Base-by-base conservation (phyloP, 805 yeast genomes). In the Ogataea trehalophila region DNA sequence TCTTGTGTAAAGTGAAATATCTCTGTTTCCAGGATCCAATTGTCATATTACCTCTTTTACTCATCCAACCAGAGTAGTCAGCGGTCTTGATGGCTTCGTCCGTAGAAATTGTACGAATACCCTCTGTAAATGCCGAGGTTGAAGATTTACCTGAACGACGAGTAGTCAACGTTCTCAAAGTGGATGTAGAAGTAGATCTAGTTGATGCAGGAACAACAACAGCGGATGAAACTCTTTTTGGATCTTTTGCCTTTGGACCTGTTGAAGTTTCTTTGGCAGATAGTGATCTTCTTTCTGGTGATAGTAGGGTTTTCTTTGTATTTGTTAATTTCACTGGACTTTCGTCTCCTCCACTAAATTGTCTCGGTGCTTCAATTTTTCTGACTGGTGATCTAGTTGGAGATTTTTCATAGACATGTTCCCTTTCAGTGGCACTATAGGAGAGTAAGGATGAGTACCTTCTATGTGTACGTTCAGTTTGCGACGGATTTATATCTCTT, bases 21-120 rank as follows among this genome's bases (percentile, higher is more conserved):
- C 99, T 77, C 47, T 84, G 83, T 58, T 91, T 85, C 98, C 99
- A 94, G 16, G 89, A 80, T n/a, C 91, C 88, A 58, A 86, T 80
- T 4, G 95, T 79, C 49, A 84, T 76, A 49, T 85, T 87, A 22
- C 96, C 96, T 54, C 87, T 83, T 66, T 94, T 94, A 45, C 90
- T 81, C 96, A 94, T 88, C 96, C 97, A 94, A 2, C 99, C 99
- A 42, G 88, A 81, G 57, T 74, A 80, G 46, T 76, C 85, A 0
- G 97, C 88, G 6, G 84, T 71, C 55, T 80, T 80, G 42, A 86
- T 79, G 0, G 98, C 85, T 40, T 87, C 86, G 51, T 79, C 81
- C 0, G 97, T 95, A 0, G 85, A 75, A 15, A 87, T 75, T 17
- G 69, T 73, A 56, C 89, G 75, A 39, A 94, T 86, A 6, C 99